These are phyloP conservation scores for Lentinus brumalis DNA, from an alignment of 768 basidiomycete genomes.

Conservation along the genomic window DNA sequence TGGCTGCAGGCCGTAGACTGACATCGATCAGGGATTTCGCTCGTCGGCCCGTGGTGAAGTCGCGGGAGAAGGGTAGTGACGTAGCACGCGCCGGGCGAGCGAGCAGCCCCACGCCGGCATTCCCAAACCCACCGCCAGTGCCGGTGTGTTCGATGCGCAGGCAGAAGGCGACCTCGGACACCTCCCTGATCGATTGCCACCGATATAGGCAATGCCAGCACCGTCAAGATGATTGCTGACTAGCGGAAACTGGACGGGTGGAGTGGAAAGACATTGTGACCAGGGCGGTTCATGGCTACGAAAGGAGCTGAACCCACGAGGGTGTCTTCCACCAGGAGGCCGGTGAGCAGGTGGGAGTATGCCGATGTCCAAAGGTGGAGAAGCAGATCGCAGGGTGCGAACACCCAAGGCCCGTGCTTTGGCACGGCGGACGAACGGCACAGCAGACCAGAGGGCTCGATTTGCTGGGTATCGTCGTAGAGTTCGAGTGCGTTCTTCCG, in stretches of 20 bases:
- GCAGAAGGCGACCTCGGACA: not conserved
- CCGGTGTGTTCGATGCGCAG: not conserved
- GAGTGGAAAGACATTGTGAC: not conserved
- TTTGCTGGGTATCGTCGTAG: too few species aligned
- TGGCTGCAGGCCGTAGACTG: not conserved
- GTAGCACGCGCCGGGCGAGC: conserved; percentile 3
- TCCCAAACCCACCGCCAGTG: not conserved
- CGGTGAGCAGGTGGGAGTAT: too few species aligned
- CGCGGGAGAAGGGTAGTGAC: conserved; percentile 17
- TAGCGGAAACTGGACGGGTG: not conserved
- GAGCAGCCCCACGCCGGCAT: not conserved
- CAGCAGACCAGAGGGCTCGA: too few species aligned
- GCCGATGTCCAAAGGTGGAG: too few species aligned
- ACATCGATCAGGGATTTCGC: conserved; percentile 11
- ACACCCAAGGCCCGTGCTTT: too few species aligned
- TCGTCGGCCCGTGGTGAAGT: conserved; percentile 6
- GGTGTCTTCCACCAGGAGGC: too few species aligned
- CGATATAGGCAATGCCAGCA: conserved; percentile 12
- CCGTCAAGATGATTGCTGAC: conserved; percentile 1
- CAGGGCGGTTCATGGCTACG: too few species aligned
- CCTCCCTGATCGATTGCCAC: conserved; percentile 11
- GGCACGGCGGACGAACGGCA: too few species aligned
- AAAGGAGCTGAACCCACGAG: too few species aligned
- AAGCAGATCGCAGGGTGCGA: too few species aligned
- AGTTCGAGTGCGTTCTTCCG: not conserved